Conservation (phyloP, 2,329 filamentous ascomycete species). For the Apiospora marii region DNA sequence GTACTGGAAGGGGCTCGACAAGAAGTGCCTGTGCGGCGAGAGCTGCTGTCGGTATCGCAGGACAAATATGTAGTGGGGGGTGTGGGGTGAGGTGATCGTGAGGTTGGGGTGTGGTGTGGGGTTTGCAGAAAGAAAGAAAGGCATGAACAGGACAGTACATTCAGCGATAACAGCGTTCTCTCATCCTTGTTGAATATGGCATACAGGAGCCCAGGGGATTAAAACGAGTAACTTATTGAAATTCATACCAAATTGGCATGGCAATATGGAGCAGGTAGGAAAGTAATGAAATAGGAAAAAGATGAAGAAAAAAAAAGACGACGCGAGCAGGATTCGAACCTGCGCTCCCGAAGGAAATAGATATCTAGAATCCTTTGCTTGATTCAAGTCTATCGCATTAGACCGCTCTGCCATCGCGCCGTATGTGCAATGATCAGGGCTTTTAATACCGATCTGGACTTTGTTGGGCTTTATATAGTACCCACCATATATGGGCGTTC, state of each 20-base stretch:
- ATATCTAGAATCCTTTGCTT: not conserved
- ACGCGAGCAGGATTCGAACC: constrained; percentile 10
- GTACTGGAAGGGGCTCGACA: constrained; percentile 64
- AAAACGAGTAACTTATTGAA: too few relatives aligned
- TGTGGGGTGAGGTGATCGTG: too few relatives aligned
- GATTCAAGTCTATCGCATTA: constrained; percentile 13
- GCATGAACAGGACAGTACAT: too few relatives aligned
- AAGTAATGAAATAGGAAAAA: not conserved
- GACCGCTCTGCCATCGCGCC: not conserved
- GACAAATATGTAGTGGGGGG: not conserved
- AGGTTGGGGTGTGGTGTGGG: too few relatives aligned
- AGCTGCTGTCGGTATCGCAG: constrained; percentile 55
- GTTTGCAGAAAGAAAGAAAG: too few relatives aligned
- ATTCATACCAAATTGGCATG: too few relatives aligned
- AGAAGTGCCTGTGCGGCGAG: constrained; percentile 62
- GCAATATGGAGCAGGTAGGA: too few relatives aligned
- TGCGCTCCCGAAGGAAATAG: constrained; percentile 2
- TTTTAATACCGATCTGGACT: not conserved
- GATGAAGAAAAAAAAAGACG: not conserved
- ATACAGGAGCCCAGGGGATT: too few relatives aligned
- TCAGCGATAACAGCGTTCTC: too few relatives aligned
- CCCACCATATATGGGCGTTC: not conserved
- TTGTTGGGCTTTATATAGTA: not conserved
- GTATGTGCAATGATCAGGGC: not conserved
- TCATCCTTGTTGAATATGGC: too few relatives aligned